phyloP scores from a whole-genome alignment of 2,329 filamentous ascomycete genomes.

The Chrysoporthe austroafricana region DNA sequence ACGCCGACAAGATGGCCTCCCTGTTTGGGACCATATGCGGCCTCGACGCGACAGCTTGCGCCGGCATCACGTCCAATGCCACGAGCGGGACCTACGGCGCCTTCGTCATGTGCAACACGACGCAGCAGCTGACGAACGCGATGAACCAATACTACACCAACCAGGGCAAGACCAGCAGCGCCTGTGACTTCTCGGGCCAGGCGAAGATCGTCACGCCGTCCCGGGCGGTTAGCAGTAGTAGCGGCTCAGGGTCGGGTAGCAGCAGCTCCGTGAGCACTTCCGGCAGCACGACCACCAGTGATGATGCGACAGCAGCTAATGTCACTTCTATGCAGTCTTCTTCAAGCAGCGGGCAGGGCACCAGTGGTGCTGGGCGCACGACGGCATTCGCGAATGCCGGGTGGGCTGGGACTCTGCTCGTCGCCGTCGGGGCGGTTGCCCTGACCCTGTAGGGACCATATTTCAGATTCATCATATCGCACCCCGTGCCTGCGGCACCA shows the following conservation, averaged over 20 bases:
- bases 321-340: neutral
- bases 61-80: conserved; percentile 69
- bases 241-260: conserved; percentile 18
- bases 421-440: conserved; percentile 13
- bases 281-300: neutral
- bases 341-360: neutral
- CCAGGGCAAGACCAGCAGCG: conserved; percentile 55
- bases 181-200: conserved; percentile 74
- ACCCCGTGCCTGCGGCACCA: conserved; percentile 4
- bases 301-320: neutral
- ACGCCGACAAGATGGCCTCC: conserved; percentile 61
- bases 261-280: conserved; percentile 17
- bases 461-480: neutral
- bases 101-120: conserved; percentile 74
- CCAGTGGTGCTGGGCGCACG: conserved; percentile 2
- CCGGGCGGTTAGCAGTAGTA: conserved; percentile 11
- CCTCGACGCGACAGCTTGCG: conserved; percentile 57
- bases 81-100: conserved; percentile 72
- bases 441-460: neutral
- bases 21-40: conserved; percentile 80
- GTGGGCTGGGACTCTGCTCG: conserved; percentile 11
- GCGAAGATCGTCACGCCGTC: conserved; percentile 44
- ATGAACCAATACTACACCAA: conserved; percentile 73
- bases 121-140: conserved; percentile 73
- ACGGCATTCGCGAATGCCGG: neutral